phyloP scores from a whole-genome alignment of 2,329 filamentous ascomycete genomes.

The Acrodontium crateriforme region DNA sequence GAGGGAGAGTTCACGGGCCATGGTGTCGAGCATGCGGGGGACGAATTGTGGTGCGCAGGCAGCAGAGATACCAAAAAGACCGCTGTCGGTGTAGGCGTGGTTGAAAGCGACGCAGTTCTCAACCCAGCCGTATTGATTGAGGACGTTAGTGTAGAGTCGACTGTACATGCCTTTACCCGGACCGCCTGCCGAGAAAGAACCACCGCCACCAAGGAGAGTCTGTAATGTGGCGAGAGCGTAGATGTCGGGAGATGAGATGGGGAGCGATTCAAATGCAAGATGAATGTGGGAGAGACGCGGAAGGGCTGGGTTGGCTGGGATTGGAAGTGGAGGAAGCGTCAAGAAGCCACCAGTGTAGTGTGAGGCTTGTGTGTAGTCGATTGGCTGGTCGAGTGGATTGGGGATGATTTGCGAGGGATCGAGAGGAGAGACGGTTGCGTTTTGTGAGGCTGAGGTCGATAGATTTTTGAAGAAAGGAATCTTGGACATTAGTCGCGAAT shows the following conservation, averaged over 20 bases:
- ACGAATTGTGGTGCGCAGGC: conserved; percentile 70
- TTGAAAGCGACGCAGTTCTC: conserved; percentile 94
- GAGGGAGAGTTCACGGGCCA: conserved; percentile 76
- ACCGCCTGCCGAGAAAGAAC: conserved; percentile 90
- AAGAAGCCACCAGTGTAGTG: conserved; percentile 92
- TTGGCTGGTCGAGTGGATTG: conserved; percentile 30
- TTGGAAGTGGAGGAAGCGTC: conserved; percentile 66
- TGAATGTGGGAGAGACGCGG: conserved; percentile 85
- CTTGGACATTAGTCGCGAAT: conserved; percentile 61
- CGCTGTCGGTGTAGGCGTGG: conserved; percentile 91
- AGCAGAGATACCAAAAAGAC: conserved; percentile 85
- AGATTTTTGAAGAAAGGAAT: conserved; percentile 85
- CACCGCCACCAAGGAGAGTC: conserved; percentile 87
- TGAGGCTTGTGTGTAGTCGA: conserved; percentile 51
- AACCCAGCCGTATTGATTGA: conserved; percentile 96
- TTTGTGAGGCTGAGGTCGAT: conserved; percentile 55
- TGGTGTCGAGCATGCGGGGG: conserved; percentile 77
- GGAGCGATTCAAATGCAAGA: conserved; percentile 86
- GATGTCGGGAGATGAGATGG: conserved; percentile 81
- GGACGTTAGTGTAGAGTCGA: conserved; percentile 88
- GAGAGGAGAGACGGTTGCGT: conserved; percentile 43
- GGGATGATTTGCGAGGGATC: conserved; percentile 31
- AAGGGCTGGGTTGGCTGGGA: conserved; percentile 60
- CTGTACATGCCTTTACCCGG: conserved; percentile 99
- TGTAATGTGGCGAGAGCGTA: conserved; percentile 93